phyloP scores from a whole-genome alignment of 495 filamentous ascomycete species.

The Xylaria curta region DNA sequence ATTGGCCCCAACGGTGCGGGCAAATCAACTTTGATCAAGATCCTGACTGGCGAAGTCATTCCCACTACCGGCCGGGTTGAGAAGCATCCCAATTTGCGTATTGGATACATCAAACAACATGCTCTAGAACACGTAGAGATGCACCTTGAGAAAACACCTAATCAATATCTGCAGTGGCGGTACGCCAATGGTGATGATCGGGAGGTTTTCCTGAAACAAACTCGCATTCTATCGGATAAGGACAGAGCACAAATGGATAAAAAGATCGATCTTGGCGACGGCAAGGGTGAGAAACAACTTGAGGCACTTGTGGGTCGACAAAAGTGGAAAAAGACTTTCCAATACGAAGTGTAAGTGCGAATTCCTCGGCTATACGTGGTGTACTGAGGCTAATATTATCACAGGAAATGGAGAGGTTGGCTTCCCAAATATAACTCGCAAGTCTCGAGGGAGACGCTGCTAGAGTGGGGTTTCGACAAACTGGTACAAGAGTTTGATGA shows the following conservation, averaged over 20 bases:
- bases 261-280: constrained; percentile 80
- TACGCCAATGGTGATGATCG: constrained; percentile 97
- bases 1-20: constrained; percentile 98
- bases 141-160: constrained; percentile 99
- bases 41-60: constrained; percentile 93
- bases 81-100: constrained; percentile 98
- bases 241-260: constrained; percentile 93
- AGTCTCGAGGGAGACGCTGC: constrained; percentile 90
- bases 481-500: constrained; percentile 98
- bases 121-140: constrained; percentile 99
- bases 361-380: not conserved
- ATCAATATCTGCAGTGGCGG: constrained; percentile 98
- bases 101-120: constrained; percentile 99
- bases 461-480: constrained; percentile 86
- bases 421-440: constrained; percentile 92
- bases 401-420: constrained; percentile 81
- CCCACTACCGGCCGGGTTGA: constrained; percentile 89
- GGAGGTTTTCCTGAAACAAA: constrained; percentile 97
- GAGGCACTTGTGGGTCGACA: constrained; percentile 93
- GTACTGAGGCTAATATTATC: constrained; percentile 11
- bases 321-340: constrained; percentile 99
- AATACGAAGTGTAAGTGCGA: constrained; percentile 85
- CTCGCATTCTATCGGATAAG: constrained; percentile 81
- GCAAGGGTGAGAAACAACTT: constrained; percentile 76
- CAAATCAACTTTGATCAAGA: constrained; percentile 97